Evolutionary conservation across 2,329 filamentous ascomycete species (phyloP), one percentile per base, ranked within the genome.

Genomic region (Botryosphaeria dothidea): DNA sequence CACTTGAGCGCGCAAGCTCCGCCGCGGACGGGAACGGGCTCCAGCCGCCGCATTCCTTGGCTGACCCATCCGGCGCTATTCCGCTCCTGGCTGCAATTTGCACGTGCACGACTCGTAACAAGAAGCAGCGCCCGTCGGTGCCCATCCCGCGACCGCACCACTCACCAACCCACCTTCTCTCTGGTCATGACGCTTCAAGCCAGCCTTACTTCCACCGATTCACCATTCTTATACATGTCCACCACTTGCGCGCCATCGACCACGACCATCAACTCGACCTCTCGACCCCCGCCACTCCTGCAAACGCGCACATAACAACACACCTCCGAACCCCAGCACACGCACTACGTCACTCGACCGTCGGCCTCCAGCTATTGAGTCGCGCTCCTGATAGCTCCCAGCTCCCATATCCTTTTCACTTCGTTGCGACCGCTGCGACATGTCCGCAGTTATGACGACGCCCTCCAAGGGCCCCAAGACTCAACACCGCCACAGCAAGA

Each of bases 391-490:
- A 23, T 27, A 25, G 9, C 49, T 23, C 15, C 19, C 31, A 23
- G 6, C 19, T 6, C 9, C 19, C 15, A 19, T 57, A 31, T 36
- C 19, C 27, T 7, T 38, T 46, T 15, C 31, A n/a, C 45, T 17
- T 7, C 23, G 6, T 29, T 45, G 15, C 41, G 41, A 13, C 45
- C 38, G 27, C 51, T 48, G 21, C 61, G 25, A 27, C 34, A 65
- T 65, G 62, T 65, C 66, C 36, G 38, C 38, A 9, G 48, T 49
- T 19, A 52, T 63, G 23, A 49, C 38, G 25, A 71, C 72, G 36
- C 73, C 74, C 58, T 76, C 75, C 64, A 75, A 73, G 65, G 68
- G 71, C 58, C 69, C 75, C 62, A 70, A 75, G 67, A 70, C 69
- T 68, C 56, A 45, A 13, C 73, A 73, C 46, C 70, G 73, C 61